Percentiles rank a stretch among this genome's conserved stretches.
phyloP scores from a whole-genome alignment of 257 asterid species.

The Lycium barbarum region DNA sequence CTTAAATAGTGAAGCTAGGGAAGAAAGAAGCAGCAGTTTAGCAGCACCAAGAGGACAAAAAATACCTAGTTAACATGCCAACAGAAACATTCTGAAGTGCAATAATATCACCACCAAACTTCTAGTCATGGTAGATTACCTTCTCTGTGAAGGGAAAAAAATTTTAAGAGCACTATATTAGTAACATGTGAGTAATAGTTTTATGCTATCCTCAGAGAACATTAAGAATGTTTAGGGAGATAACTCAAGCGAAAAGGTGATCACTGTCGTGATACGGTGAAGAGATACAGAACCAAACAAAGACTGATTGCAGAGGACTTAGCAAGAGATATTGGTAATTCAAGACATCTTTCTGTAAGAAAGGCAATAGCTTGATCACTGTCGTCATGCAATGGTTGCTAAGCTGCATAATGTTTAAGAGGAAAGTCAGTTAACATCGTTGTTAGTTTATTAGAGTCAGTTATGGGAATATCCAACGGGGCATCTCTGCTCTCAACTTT shows the following conservation, averaged over 20 bases:
- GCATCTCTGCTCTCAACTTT: not conserved
- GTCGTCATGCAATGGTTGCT: not conserved
- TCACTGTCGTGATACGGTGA: not conserved
- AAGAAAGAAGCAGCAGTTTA: not conserved
- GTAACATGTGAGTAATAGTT: no score
- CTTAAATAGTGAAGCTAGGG: not conserved
- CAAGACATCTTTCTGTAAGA: not conserved
- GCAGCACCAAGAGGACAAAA: not conserved
- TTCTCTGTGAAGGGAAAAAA: no score
- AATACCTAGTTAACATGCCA: not conserved
- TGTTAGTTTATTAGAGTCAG: slow-evolving; percentile 4
- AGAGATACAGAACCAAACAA: not conserved
- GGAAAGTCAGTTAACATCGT: not conserved
- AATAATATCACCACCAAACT: no score
- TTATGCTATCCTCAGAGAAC: no score
- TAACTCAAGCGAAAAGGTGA: not conserved
- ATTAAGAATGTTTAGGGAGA: not conserved
- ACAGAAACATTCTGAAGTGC: no score
- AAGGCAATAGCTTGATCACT: not conserved
- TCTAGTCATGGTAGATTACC: no score
- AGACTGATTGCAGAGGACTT: not conserved
- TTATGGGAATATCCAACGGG: not conserved
- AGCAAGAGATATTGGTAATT: not conserved
- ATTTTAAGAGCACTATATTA: no score
- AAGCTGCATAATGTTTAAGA: not conserved